Evolutionary conservation across 768 basidiomycete genomes (phyloP).

Genomic region (Hericium alpestre): DNA sequence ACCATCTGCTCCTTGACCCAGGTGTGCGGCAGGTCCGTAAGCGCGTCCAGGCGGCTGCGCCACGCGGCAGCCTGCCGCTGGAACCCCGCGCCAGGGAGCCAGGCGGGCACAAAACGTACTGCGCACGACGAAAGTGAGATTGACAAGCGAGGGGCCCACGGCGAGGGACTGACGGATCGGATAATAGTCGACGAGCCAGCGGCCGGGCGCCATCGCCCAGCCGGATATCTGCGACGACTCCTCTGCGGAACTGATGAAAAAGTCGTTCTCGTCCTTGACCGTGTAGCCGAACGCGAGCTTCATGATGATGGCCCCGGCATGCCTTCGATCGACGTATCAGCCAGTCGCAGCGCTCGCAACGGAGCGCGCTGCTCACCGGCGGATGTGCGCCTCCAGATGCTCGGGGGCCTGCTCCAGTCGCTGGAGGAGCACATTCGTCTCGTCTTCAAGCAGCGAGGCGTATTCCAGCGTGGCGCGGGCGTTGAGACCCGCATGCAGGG

Average conservation of each 20-base stretch:
- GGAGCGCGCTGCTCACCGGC: no score
- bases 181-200: conserved; percentile 30
- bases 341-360: conserved; percentile 15
- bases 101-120: conserved; percentile 11
- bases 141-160: neutral
- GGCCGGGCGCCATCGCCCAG: conserved; percentile 21
- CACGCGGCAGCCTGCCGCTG: conserved; percentile 11
- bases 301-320: conserved; percentile 26
- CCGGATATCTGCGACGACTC: conserved; percentile 20
- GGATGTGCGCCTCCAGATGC: no score
- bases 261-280: conserved; percentile 24
- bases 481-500: conserved; percentile 28
- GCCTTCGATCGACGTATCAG: conserved; percentile 28
- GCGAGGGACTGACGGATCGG: conserved; percentile 23
- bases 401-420: conserved; percentile 22
- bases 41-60: conserved; percentile 9
- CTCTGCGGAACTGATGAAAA: conserved; percentile 23
- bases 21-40: conserved; percentile 9
- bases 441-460: conserved; percentile 12
- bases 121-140: neutral
- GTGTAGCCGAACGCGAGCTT: conserved; percentile 33
- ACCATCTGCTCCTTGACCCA: conserved; percentile 10
- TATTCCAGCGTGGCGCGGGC: conserved; percentile 25
- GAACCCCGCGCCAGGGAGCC: conserved; percentile 14
- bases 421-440: neutral